These are phyloP conservation scores for Penicillium atrosanguineum DNA, from an alignment of 495 filamentous ascomycete genomes.

Conservation along the genomic window DNA sequence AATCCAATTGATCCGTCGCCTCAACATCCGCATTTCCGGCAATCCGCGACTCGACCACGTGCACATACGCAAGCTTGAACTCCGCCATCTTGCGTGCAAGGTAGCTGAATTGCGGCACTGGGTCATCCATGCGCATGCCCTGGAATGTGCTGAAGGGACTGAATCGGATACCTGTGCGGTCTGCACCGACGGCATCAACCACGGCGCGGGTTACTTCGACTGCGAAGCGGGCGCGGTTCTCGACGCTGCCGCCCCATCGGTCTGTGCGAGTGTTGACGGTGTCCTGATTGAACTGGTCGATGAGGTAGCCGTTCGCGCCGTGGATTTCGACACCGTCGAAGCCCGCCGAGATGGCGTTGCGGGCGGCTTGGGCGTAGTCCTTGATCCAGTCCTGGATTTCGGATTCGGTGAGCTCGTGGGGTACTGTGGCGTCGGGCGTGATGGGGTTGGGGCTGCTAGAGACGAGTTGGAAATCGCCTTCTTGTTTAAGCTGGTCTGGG, in stretches of 20 bases:
- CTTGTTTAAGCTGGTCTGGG: slow-evolving; percentile 25
- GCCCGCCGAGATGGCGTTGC: slow-evolving; percentile 63
- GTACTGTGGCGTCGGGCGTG: slow-evolving; percentile 31
- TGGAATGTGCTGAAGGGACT: slow-evolving; percentile 65
- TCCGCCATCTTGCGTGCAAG: slow-evolving; percentile 51
- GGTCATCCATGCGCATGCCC: slow-evolving; percentile 65
- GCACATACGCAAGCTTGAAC: slow-evolving; percentile 63
- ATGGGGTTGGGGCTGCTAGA: slow-evolving; percentile 49
- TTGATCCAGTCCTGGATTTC: slow-evolving; percentile 58
- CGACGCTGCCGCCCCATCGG: slow-evolving; percentile 66
- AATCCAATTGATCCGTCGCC: slow-evolving; percentile 48
- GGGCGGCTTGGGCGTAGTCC: slow-evolving; percentile 59
- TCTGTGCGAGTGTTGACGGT: slow-evolving; percentile 62
- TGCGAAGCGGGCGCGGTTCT: slow-evolving; percentile 65
- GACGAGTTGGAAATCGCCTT: slow-evolving; percentile 41
- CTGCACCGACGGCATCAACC: slow-evolving; percentile 59
- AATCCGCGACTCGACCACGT: slow-evolving; percentile 58
- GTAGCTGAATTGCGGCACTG: slow-evolving; percentile 60
- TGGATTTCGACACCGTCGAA: slow-evolving; percentile 80
- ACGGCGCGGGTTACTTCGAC: slow-evolving; percentile 65
- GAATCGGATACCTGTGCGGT: slow-evolving; percentile 60
- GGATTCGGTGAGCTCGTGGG: slow-evolving; percentile 49
- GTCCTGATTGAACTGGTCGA: slow-evolving; percentile 73
- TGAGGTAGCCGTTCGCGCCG: slow-evolving; percentile 69
- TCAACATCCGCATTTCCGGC: slow-evolving; percentile 45